Base-by-base conservation (phyloP, 306 rosid species). In the Prosopis cineraria region DNA sequence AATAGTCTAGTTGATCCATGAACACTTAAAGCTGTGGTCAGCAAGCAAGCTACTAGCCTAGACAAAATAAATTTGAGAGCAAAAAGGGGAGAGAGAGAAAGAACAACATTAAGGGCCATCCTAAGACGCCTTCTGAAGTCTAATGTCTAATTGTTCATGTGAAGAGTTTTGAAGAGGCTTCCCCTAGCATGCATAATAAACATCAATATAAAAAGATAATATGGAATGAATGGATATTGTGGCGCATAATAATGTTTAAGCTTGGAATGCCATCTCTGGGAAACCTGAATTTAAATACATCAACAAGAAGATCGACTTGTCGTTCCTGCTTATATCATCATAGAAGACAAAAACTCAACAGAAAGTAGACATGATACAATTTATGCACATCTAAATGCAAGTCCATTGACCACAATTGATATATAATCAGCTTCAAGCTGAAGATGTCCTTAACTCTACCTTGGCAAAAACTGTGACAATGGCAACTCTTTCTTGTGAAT, bases 81-180 rank as follows among this genome's bases (percentile, higher is more conserved):
- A n/a, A n/a, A n/a, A n/a, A n/a, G 74, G 68, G 60, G 78, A 31
- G 79, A 31, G 60, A 82, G 73, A 69, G 80, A 78, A 91, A 22
- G 16, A 84, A 93, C 96, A 82, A 87, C 87, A 86, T 93, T 93
- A 73, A 93, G 98, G 58, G 96, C 93, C 91, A 93, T 89, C 83
- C 81, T 85, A 52, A 89, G 79, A 74, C 85, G 87, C 81, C 88
- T 76, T 88, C 87, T 85, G 74, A 89, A 82, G 80, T 90, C 91
- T 62, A 91, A 77, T 66, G 90, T 58, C 70, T 88, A 88, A 82
- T 75, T 88, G 90, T 77, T 90, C 78, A 64, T 84, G 86, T 89
- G 91, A 83, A 93, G 89, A 52, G 20, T 83, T 86, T 71, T 91
- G 74, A 89, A 91, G 55, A 93, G 93, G 85, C 98, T 93, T 85